Evolutionary conservation across 148 eudicot genomes (phyloP).

Genomic region (Vaccinium vitisidaea): DNA sequence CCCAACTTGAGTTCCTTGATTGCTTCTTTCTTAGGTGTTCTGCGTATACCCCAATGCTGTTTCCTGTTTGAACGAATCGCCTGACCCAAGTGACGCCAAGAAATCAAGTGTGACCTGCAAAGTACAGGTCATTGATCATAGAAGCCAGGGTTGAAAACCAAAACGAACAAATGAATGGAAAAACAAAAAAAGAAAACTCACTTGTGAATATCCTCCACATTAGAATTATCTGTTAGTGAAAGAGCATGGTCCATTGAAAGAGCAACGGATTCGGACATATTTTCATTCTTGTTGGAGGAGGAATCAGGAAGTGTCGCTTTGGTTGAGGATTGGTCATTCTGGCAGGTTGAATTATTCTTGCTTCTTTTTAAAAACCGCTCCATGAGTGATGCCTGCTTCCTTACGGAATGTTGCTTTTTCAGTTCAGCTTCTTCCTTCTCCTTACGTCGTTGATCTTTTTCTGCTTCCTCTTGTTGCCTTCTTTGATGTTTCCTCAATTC

Average conservation of each 20-base stretch:
- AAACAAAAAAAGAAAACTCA: conserved; percentile 21
- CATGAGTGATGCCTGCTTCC: conserved; percentile 93
- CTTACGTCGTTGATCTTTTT: conserved; percentile 68
- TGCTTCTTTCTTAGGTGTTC: conserved; percentile 57
- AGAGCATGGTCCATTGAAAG: conserved; percentile 67
- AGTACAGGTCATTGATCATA: conserved; percentile 6
- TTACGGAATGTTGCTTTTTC: conserved; percentile 60
- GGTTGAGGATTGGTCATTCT: conserved; percentile 32
- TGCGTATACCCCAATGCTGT: conserved; percentile 74
- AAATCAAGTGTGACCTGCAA: conserved; percentile 67
- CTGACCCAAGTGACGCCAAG: conserved; percentile 62
- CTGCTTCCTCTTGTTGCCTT: conserved; percentile 83
- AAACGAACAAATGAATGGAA: neutral
- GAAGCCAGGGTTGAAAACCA: neutral
- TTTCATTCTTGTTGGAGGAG: conserved; percentile 23
- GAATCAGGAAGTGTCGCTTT: conserved; percentile 24
- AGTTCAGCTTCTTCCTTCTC: conserved; percentile 90
- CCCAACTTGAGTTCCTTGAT: conserved; percentile 73
- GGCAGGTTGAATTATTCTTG: conserved; percentile 39
- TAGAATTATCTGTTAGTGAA: conserved; percentile 36
- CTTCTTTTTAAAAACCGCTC: conserved; percentile 74
- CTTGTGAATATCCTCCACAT: conserved; percentile 58
- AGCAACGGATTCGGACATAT: conserved; percentile 39
- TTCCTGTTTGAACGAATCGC: conserved; percentile 48
- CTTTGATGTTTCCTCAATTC: conserved; percentile 60